Percentiles rank a stretch among this genome's conserved stretches.
Evolutionary conservation across 177 flowering plant genomes (phyloP).

Genomic region (Vitis hybrid): DNA sequence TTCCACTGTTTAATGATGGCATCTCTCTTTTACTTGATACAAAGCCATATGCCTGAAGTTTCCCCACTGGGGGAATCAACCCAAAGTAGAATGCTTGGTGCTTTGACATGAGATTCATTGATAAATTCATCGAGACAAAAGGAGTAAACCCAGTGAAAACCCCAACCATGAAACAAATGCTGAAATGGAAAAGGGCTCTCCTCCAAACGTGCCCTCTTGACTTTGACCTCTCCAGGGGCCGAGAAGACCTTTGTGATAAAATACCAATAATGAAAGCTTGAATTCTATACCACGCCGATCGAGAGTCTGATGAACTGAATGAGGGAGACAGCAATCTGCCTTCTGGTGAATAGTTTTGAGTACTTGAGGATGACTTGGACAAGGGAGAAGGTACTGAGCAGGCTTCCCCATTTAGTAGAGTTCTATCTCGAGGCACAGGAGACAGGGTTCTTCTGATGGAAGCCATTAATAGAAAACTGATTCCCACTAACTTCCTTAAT

Average conservation of each 20-base stretch:
- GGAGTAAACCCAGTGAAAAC: constrained; percentile 67
- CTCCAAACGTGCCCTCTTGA: constrained; percentile 59
- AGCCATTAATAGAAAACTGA: constrained; percentile 48
- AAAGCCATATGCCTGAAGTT: constrained; percentile 15
- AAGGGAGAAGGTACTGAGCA: constrained; percentile 59
- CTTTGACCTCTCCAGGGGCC: constrained; percentile 62
- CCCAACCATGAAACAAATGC: constrained; percentile 64
- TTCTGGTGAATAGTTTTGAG: constrained; percentile 37
- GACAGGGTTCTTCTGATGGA: constrained; percentile 81
- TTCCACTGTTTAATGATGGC: constrained; percentile 7
- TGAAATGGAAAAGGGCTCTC: constrained; percentile 60
- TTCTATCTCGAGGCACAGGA: constrained; percentile 66
- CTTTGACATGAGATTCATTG: constrained; percentile 39
- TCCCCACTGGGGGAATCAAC: constrained; percentile 22
- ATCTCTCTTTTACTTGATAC: constrained; percentile 10
- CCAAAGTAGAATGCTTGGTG: constrained; percentile 53
- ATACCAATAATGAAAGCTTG: constrained; percentile 41
- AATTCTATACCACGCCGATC: constrained; percentile 26
- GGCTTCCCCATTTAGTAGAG: constrained; percentile 49
- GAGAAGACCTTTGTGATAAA: constrained; percentile 48
- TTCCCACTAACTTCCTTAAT: neutral
- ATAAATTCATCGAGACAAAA: constrained; percentile 40
- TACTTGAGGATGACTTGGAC: constrained; percentile 54
- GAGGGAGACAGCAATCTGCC: constrained; percentile 39
- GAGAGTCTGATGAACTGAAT: constrained; percentile 36